Evolutionary conservation across 2,329 filamentous ascomycete species (phyloP), one percentile per base, ranked within the genome.

Genomic region (Aspergillaceae sp.): DNA sequence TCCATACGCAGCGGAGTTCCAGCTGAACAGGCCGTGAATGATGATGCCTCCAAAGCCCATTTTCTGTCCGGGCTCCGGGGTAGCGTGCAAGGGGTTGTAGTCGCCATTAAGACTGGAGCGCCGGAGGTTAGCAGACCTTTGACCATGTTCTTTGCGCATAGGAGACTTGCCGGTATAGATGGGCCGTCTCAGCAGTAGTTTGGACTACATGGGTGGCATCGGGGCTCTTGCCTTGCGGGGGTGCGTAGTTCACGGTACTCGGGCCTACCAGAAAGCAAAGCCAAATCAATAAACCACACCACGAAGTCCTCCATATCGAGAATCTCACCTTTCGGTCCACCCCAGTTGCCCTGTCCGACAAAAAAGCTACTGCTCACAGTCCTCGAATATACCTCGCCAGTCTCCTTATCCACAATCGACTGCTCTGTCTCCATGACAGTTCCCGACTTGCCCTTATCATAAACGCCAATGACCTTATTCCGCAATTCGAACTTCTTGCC

Each of bases 1-100:
- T 29, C 78, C 82, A 60, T 91, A 87, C 10, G 79, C 79, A 2
- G 86, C 79, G 47, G 79, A 79, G 71, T 95, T 95, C 83, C 86
- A 95, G 56, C 82, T 87, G 72, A 83, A 94, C 40, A 95, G 74
- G 19, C 90, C 90, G 70, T 95, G 89, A 65, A 94, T 86, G 66
- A 95, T 95, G 56, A 81, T 75, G 32, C 89, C 89, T 29, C 87
- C 87, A 56, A 94, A 95, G 49, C 90, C 89, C 87, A 95, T 94
- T 71, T 88, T 84, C 68, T 79, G 71, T 50, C 88, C 88, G 0
- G 88, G 87, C 69, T 88, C 86, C 8, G 88, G 88, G 11, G 86
- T 86, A 5, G 87, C 88, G 64, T 95, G 89, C 33, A 95, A 81
- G 29, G 89, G 90, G 73, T 95, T 95, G 71, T 95, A 95, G 72